Conservation (phyloP, 371 early-diverging fungal genomes). For the Saksenaea oblongispora region DNA sequence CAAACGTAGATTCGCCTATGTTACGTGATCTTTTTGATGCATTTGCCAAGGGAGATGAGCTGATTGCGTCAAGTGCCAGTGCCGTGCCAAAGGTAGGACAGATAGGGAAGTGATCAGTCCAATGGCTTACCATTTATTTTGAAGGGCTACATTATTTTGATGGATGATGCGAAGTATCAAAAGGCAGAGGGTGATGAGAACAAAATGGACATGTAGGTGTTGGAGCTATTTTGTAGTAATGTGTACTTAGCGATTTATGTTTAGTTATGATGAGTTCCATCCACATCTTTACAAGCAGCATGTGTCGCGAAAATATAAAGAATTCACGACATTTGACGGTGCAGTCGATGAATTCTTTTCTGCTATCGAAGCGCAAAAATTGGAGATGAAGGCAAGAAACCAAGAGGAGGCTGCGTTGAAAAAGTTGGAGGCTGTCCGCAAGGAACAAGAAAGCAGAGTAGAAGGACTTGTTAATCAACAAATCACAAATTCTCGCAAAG, state of each 20-base stretch:
- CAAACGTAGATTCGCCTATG: constrained; percentile 27
- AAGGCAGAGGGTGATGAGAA: constrained; percentile 41
- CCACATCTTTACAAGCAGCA: constrained; percentile 83
- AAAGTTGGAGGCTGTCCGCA: constrained; percentile 81
- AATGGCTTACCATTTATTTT: not conserved
- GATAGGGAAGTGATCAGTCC: not conserved
- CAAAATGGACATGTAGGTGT: constrained; percentile 54
- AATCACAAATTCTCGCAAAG: constrained; percentile 66
- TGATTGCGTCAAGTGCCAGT: constrained; percentile 53
- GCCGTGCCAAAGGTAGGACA: constrained; percentile 30
- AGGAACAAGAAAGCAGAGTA: constrained; percentile 81
- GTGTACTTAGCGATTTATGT: not conserved
- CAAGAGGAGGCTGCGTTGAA: constrained; percentile 80
- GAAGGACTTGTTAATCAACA: constrained; percentile 70
- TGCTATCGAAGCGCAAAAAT: constrained; percentile 85
- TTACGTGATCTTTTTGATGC: constrained; percentile 34
- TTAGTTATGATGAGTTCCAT: constrained; percentile 86
- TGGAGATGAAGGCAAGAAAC: constrained; percentile 66
- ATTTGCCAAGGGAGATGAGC: constrained; percentile 58
- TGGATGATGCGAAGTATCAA: constrained; percentile 48
- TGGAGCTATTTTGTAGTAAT: not conserved
- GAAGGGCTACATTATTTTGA: constrained; percentile 62
- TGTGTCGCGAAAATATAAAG: constrained; percentile 45
- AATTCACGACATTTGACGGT: constrained; percentile 76
- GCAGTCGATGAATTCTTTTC: constrained; percentile 94